Base-by-base conservation (phyloP, 2,329 filamentous ascomycete species). In the Trichoderma cornu-damae region DNA sequence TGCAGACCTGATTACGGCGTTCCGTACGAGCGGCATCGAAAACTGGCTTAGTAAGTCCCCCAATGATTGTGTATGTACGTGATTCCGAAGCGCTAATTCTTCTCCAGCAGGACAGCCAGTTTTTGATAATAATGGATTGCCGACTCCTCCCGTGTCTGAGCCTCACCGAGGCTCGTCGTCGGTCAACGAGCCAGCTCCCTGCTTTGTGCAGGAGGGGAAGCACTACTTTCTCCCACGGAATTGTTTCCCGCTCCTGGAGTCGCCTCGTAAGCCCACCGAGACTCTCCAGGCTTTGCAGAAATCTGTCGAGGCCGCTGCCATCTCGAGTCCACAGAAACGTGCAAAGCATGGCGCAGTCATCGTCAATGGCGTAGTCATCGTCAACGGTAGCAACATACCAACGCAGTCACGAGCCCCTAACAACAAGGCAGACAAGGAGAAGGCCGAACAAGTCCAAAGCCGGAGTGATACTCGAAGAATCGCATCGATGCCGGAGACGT, bases 11-110 rank as follows among this genome's bases (percentile, higher is more conserved):
- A 49, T 64, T 46, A 57, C 64, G 24, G 69, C 68, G 7, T 68
- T 63, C 32, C 54, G 59, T 6, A 62, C 59, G 3, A 59, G 67
- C 9, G 63, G 58, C 14, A 58, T 73, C 2, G 65, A 73, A 32
- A 70, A 72, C 53, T 75, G 73, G 73, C 65, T 75, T 35, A 66
- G 73, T 74, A 63, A 61, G 69, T 61, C 5, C 4, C 6, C 20
- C 22, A 11, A 43, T 14, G 2, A 28, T 20, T n/a, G n/a, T 34
- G 24, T 24, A 26, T n/a, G 3, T 6, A n/a, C 14, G 37, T 6
- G 11, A 28, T n/a, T 7, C 16, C 20, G 11, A 16, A 30, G 20
- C n/a, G 16, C 56, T 67, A 37, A 70, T 42, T 16, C 30, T 32
- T n/a, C 24, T 9, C 22, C 24, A 73, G 71, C 67, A 37, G 68